Conservation (phyloP, 2,329 filamentous ascomycete genomes). For the Cladophialophora yegresii region DNA sequence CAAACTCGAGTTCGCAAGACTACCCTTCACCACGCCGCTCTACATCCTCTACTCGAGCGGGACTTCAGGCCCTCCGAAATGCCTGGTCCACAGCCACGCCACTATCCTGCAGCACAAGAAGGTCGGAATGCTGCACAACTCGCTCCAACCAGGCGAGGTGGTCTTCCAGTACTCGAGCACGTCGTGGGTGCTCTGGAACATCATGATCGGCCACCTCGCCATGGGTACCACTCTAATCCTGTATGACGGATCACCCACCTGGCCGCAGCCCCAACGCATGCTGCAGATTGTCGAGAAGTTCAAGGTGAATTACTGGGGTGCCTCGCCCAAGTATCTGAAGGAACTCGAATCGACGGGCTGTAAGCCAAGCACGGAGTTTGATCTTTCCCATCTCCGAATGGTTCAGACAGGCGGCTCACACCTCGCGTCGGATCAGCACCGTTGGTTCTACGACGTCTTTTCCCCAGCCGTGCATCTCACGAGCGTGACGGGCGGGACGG, state of each 20-base stretch:
- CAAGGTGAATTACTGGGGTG: constrained; percentile 65
- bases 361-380: constrained; percentile 55
- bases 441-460: constrained; percentile 22
- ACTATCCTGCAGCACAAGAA: constrained; percentile 52
- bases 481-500: constrained; percentile 39
- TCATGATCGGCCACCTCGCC: constrained; percentile 58
- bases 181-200: constrained; percentile 51
- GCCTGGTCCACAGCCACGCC: constrained; percentile 70
- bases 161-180: constrained; percentile 51
- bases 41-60: constrained; percentile 52
- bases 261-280: constrained; percentile 60
- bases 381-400: constrained; percentile 26
- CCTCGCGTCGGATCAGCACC: constrained; percentile 12
- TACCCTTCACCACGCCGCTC: constrained; percentile 72
- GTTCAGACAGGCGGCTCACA: constrained; percentile 23
- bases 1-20: constrained; percentile 54
- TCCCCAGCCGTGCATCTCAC: constrained; percentile 22
- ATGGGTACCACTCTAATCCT: constrained; percentile 64
- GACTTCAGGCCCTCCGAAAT: constrained; percentile 62
- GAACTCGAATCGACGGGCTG: constrained; percentile 68
- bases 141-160: constrained; percentile 45
- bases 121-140: constrained; percentile 59
- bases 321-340: constrained; percentile 73
- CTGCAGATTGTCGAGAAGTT: constrained; percentile 56
- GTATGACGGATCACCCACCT: constrained; percentile 80